Evolutionary conservation across 129 eudicot species (phyloP), one percentile per base, ranked within the genome.

Genomic region (Tagetes erecta): DNA sequence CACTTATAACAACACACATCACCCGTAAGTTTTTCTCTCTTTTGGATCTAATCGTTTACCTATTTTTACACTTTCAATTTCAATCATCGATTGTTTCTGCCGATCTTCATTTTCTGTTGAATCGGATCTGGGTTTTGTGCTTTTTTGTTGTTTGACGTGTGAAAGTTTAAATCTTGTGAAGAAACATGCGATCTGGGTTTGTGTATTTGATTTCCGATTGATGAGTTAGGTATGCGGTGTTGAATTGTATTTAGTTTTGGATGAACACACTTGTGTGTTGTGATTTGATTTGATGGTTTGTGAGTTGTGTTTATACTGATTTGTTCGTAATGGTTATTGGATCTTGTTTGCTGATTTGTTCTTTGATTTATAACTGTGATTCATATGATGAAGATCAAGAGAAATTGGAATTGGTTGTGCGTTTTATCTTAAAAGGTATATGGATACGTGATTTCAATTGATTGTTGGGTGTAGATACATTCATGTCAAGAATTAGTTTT

Each of bases 121-220:
- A 80, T 63, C 65, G 72, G 77, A 80, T 80, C 80, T 79, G 78
- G 83, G 31, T 71, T 78, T 77, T 62, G 38, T 13, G 56, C 45
- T 34, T 74, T 81, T 52, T 72, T 56, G 62, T 10, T 68, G 44
- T 5, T 75, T 77, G 66, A 70, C 8, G 34, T 74, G 50, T 47
- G 39, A 45, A 63, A 41, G 27, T 69, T 64, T 7, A 31, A 78
- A 27, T 65, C 52, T 56, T 31, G 38, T 49, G 38, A 27, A 69
- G 38, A 27, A 41, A 42, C 31, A 3, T 70, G 12, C 38, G 37
- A 59, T 60, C 36, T 64, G 36, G 50, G n/a, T 49, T 49, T 64
- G 7, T n/a, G 2, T 52, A 20, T 20, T 2, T 55, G 60, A 20
- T 55, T 55, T 64, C 8, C 13, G 81, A 45, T 4, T 49, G 70